These are phyloP conservation scores for Arthroderma sp. DNA, from an alignment of 2,329 filamentous ascomycete species.

Conservation along the genomic window DNA sequence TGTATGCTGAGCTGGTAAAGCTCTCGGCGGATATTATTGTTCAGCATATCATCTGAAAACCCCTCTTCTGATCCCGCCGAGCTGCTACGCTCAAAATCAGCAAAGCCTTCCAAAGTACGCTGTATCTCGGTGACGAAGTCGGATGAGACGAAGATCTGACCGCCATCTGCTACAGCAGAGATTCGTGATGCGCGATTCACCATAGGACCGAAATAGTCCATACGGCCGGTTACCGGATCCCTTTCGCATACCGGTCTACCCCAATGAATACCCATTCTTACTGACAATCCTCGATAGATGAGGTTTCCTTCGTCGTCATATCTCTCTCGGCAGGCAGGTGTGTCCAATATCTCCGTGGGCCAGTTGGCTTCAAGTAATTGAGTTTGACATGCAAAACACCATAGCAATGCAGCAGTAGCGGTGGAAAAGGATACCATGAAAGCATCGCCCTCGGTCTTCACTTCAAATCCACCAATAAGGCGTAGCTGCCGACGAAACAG, in stretches of 20 bases:
- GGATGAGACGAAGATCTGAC: conserved; percentile 90
- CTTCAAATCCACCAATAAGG: conserved; percentile 91
- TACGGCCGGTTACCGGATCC: conserved; percentile 89
- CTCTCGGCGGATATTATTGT: conserved; percentile 72
- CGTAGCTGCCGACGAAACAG: conserved; percentile 88
- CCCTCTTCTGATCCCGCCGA: conserved; percentile 60
- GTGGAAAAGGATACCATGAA: conserved; percentile 99
- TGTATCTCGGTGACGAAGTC: conserved; percentile 97
- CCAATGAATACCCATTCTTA: conserved; percentile 96
- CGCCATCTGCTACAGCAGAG: conserved; percentile 84
- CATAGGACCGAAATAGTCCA: conserved; percentile 99
- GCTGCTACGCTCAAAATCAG: conserved; percentile 63
- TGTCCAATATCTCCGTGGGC: conserved; percentile 85
- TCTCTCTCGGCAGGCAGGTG: conserved; percentile 68
- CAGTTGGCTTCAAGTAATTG: conserved; percentile 78
- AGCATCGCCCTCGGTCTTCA: conserved; percentile 98
- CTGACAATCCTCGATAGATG: conserved; percentile 88
- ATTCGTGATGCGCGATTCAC: conserved; percentile 95
- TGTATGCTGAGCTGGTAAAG: conserved; percentile 74
- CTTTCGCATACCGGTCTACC: conserved; percentile 88
- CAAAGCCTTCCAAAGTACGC: conserved; percentile 74
- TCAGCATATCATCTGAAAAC: conserved; percentile 60
- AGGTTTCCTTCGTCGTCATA: conserved; percentile 72
- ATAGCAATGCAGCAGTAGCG: conserved; percentile 82
- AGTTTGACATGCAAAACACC: conserved; percentile 91